Evolutionary conservation across 2,329 filamentous ascomycete genomes (phyloP).

Genomic region (Aspergillus ustus): DNA sequence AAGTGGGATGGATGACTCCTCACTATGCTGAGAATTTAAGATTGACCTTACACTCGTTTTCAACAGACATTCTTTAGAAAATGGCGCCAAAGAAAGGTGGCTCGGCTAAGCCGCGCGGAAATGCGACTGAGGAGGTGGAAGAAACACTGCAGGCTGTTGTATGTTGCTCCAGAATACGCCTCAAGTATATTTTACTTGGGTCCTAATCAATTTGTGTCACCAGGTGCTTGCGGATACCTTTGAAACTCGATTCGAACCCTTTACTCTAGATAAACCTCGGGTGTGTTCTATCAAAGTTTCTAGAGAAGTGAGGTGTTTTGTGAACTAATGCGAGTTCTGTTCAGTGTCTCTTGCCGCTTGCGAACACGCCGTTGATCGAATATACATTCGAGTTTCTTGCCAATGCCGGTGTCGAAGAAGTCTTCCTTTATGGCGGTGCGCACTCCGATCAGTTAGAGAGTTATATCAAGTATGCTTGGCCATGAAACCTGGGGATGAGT

Average conservation of each 20-base stretch:
- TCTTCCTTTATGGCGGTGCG: constrained; percentile 88
- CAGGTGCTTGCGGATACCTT: constrained; percentile 93
- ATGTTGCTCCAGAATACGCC: constrained; percentile 34
- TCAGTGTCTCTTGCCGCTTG: constrained; percentile 88
- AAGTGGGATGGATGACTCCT: constrained; percentile 30
- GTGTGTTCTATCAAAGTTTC: constrained; percentile 54
- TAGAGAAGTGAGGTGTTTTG: background rate
- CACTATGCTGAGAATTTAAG: constrained; percentile 28
- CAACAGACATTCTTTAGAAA: constrained; percentile 16
- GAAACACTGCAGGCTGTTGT: constrained; percentile 68
- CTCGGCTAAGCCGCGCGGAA: constrained; percentile 36
- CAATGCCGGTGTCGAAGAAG: constrained; percentile 91
- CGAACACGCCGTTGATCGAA: constrained; percentile 93
- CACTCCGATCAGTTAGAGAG: constrained; percentile 86
- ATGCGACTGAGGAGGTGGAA: constrained; percentile 62
- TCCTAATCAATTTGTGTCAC: constrained; percentile 19
- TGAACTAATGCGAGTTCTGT: constrained; percentile 5
- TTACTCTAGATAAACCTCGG: constrained; percentile 85
- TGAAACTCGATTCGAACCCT: constrained; percentile 87
- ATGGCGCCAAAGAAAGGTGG: constrained; percentile 45
- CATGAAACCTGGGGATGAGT: background rate
- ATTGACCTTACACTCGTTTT: constrained; percentile 1
- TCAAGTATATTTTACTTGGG: background rate
- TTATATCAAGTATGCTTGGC: constrained; percentile 68
- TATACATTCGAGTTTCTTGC: constrained; percentile 97